Evolutionary conservation across 371 early-diverging fungal genomes (phyloP).

Genomic region (Dichotomocladium elegans): DNA sequence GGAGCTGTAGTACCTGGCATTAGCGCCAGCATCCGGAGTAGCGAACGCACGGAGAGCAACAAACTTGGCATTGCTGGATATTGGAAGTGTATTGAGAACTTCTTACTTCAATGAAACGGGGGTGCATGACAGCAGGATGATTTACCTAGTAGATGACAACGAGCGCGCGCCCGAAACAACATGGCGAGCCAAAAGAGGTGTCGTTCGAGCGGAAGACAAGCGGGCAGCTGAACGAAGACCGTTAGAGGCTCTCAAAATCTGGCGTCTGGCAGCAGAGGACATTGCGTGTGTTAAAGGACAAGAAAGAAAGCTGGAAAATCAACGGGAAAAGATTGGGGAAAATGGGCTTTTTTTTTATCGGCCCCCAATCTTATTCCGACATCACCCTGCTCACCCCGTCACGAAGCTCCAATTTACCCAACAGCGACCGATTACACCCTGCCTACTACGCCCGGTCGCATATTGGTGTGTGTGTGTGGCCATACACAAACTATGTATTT

Average conservation of each 20-base stretch:
- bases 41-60: constrained; percentile 46
- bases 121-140: not conserved
- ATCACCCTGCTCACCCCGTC: constrained; percentile 8
- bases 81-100: not conserved
- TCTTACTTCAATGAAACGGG: too few relatives aligned
- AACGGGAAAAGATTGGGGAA: constrained; percentile 7
- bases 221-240: constrained; percentile 37
- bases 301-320: constrained; percentile 10
- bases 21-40: constrained; percentile 15
- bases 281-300: constrained; percentile 7
- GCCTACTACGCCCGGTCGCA: too few relatives aligned
- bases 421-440: too few relatives aligned
- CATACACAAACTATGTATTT: too few relatives aligned
- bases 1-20: constrained; percentile 56
- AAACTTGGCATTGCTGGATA: constrained; percentile 35
- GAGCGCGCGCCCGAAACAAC: constrained; percentile 25
- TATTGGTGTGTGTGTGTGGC: too few relatives aligned
- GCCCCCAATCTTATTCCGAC: constrained; percentile 4
- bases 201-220: constrained; percentile 19
- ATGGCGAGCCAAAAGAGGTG: constrained; percentile 34
- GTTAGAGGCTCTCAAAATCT: constrained; percentile 33
- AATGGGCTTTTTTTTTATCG: not conserved
- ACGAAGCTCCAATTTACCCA: too few relatives aligned
- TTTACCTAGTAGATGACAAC: constrained; percentile 35
- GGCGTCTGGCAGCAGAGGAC: constrained; percentile 41